Conservation (phyloP, 768 basidiomycete species). For the Rossbeevera mucosa region DNA sequence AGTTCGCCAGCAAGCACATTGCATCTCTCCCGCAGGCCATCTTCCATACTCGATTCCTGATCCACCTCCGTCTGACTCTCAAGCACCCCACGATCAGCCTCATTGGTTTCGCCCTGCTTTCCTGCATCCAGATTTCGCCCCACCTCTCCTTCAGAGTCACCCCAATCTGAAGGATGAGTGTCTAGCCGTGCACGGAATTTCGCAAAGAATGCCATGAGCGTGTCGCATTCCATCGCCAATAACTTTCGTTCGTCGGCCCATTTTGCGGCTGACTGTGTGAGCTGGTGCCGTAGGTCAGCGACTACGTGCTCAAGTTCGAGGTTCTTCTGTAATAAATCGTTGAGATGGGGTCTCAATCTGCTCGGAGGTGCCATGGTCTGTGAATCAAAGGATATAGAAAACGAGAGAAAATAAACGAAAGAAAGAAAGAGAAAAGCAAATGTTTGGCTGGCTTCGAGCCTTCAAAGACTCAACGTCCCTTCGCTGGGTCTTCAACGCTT, state of each 20-base stretch:
- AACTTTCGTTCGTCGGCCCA: constrained; percentile 28
- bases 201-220: constrained; percentile 30
- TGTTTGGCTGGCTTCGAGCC: neutral
- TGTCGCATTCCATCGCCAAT: constrained; percentile 18
- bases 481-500: neutral
- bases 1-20: constrained; percentile 18
- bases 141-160: constrained; percentile 23
- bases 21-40: constrained; percentile 11
- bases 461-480: neutral
- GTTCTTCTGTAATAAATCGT: constrained; percentile 27
- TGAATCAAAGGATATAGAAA: neutral
- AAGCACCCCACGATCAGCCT: constrained; percentile 3
- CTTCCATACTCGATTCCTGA: constrained; percentile 4
- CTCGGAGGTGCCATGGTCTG: constrained; percentile 25
- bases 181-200: constrained; percentile 27
- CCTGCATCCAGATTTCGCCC: constrained; percentile 19
- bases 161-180: constrained; percentile 17
- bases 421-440: neutral
- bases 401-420: neutral
- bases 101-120: constrained; percentile 11
- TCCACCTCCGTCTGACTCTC: constrained; percentile 7
- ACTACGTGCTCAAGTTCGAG: constrained; percentile 27
- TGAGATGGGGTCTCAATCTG: constrained; percentile 23
- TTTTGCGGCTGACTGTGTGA: constrained; percentile 27
- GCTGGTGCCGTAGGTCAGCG: constrained; percentile 26